Evolutionary conservation across 768 basidiomycete species (phyloP).

Genomic region (Russula foetens): DNA sequence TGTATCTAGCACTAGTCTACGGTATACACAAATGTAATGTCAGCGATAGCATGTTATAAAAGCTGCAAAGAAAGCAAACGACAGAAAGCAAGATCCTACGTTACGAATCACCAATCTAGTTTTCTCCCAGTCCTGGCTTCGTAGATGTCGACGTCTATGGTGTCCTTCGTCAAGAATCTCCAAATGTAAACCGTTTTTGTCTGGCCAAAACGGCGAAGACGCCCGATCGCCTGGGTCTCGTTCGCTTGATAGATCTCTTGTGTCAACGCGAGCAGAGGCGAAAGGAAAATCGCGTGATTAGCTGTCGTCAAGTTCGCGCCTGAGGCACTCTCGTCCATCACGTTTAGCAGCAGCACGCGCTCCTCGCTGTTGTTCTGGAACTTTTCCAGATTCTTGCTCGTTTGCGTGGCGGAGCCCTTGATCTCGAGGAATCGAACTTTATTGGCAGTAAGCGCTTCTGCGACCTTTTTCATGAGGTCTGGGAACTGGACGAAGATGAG

Average conservation of each 20-base stretch:
- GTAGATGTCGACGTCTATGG: constrained; percentile 84
- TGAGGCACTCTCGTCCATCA: constrained; percentile 93
- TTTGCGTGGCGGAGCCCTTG: constrained; percentile 63
- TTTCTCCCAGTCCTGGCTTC: constrained; percentile 36
- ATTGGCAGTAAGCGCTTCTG: constrained; percentile 66
- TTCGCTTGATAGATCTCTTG: constrained; percentile 82
- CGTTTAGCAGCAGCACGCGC: constrained; percentile 78
- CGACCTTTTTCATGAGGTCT: constrained; percentile 87
- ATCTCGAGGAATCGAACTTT: constrained; percentile 75
- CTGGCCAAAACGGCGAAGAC: constrained; percentile 79
- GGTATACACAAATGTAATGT: neutral
- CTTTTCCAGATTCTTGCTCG: constrained; percentile 74
- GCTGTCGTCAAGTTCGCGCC: constrained; percentile 89
- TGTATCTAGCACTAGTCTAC: neutral
- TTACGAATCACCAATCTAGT: neutral
- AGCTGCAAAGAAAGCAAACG: neutral
- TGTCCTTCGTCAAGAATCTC: constrained; percentile 77
- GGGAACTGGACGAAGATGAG: constrained; percentile 96
- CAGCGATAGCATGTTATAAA: neutral
- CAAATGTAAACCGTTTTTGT: constrained; percentile 72
- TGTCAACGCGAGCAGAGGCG: constrained; percentile 74
- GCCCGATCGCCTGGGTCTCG: constrained; percentile 78
- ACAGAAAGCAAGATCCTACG: neutral
- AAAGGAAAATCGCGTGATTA: constrained; percentile 92
- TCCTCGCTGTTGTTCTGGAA: constrained; percentile 80